These are phyloP conservation scores for Hirsutella rhossiliensis DNA, from an alignment of 2,329 filamentous ascomycete genomes.

Conservation along the genomic window DNA sequence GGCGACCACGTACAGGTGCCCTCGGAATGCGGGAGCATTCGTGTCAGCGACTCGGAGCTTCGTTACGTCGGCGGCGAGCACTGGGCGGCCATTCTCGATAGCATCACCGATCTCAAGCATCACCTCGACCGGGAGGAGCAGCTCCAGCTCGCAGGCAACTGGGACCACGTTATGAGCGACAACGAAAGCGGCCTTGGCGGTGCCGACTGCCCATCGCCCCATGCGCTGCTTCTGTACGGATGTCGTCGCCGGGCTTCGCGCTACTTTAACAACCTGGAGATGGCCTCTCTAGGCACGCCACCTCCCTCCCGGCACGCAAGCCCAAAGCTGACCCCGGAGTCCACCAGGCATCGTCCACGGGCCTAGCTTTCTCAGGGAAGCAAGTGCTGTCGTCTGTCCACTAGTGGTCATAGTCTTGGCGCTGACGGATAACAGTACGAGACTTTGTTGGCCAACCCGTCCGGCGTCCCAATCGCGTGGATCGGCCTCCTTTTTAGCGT, in stretches of 20 bases:
- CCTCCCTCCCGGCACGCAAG: too few relatives aligned
- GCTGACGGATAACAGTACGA: slow-evolving; percentile 21
- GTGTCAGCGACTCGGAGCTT: slow-evolving; percentile 8
- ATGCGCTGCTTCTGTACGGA: slow-evolving; percentile 20
- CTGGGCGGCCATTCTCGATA: slow-evolving; percentile 27
- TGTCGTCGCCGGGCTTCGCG: slow-evolving; percentile 2
- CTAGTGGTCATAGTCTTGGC: not conserved
- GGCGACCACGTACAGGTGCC: too few relatives aligned
- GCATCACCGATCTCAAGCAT: slow-evolving; percentile 25
- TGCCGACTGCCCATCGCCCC: not conserved
- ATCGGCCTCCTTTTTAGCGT: slow-evolving; percentile 33
- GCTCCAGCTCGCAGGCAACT: too few relatives aligned
- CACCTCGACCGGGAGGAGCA: slow-evolving; percentile 19
- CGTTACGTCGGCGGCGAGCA: slow-evolving; percentile 24
- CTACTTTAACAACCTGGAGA: not conserved
- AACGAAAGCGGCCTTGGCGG: slow-evolving; percentile 1
- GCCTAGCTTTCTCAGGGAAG: not conserved
- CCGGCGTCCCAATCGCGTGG: slow-evolving; percentile 26
- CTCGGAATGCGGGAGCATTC: slow-evolving; percentile 20
- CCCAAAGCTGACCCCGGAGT: too few relatives aligned
- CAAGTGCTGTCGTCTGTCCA: not conserved
- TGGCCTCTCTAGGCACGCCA: not conserved
- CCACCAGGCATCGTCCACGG: not conserved
- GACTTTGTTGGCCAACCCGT: slow-evolving; percentile 28
- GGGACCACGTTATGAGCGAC: too few relatives aligned